These are phyloP conservation scores for Vanrija pseudolonga DNA, from an alignment of 1,284 basidiomycete genomes.

Conservation along the genomic window DNA sequence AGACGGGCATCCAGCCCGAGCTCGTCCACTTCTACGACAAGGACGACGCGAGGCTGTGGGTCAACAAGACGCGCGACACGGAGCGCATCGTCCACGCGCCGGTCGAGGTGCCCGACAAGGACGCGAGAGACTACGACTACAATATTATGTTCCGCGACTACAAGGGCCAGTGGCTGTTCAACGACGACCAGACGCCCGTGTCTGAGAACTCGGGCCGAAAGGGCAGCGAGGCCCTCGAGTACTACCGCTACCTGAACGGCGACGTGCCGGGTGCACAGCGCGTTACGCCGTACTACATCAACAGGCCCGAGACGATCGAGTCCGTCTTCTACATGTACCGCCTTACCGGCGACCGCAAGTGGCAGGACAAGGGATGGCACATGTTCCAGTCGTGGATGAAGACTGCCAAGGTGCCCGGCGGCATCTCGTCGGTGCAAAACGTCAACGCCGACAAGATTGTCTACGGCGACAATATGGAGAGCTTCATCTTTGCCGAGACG, in stretches of 20 bases:
- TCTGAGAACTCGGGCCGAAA: slow-evolving; percentile 15
- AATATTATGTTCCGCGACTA: slow-evolving; percentile 20
- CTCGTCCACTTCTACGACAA: slow-evolving; percentile 40
- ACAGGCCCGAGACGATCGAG: slow-evolving; percentile 58
- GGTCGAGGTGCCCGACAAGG: slow-evolving; percentile 16
- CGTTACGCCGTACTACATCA: slow-evolving; percentile 38
- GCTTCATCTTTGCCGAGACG: slow-evolving; percentile 57
- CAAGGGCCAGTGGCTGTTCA: slow-evolving; percentile 26
- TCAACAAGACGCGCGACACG: slow-evolving; percentile 27
- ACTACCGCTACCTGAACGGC: slow-evolving; percentile 39
- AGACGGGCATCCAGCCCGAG: slow-evolving; percentile 51
- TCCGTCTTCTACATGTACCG: slow-evolving; percentile 55
- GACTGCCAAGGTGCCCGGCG: slow-evolving; percentile 42
- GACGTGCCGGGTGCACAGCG: slow-evolving; percentile 35
- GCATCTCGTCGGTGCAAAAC: slow-evolving; percentile 50
- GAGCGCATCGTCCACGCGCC: slow-evolving; percentile 22
- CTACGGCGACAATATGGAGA: slow-evolving; percentile 51
- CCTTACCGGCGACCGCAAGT: slow-evolving; percentile 55
- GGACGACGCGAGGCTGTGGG: slow-evolving; percentile 26
- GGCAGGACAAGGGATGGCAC: slow-evolving; percentile 59
- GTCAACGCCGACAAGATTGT: slow-evolving; percentile 43
- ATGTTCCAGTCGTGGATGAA: slow-evolving; percentile 58
- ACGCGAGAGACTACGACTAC: slow-evolving; percentile 30
- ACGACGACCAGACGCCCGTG: slow-evolving; percentile 24
- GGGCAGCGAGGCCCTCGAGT: slow-evolving; percentile 31